Conservation (phyloP, 2,329 filamentous ascomycete species). For the Phyllosticta citribraziliensis region DNA sequence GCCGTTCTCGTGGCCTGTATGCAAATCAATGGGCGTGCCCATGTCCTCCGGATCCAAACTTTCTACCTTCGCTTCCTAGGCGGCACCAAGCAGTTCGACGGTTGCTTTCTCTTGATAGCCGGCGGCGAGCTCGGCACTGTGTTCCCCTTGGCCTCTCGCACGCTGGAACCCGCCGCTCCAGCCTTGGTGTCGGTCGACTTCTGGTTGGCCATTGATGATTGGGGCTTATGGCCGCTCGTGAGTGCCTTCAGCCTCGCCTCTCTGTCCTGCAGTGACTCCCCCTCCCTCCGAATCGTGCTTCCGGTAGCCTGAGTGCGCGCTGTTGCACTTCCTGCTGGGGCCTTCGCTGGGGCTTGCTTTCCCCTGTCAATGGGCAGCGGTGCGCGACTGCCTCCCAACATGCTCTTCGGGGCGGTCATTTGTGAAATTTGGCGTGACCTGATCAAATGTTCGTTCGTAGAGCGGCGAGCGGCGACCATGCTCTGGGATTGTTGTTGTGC, state of each 20-base stretch:
- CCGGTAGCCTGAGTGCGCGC: neutral
- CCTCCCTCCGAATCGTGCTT: neutral
- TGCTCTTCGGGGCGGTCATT: constrained; percentile 5
- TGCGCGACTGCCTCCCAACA: constrained; percentile 2
- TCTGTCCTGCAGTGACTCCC: neutral
- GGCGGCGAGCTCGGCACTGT: neutral
- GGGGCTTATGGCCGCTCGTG: neutral
- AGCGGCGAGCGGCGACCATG: neutral
- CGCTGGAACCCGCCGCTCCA: neutral
- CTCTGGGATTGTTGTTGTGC: constrained; percentile 7
- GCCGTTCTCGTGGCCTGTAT: neutral
- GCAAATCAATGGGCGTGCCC: neutral
- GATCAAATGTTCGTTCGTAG: neutral
- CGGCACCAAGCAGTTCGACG: neutral
- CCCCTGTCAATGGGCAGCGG: constrained; percentile 4
- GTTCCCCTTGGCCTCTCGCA: neutral
- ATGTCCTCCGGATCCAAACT: neutral
- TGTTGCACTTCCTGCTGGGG: neutral
- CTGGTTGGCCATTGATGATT: neutral
- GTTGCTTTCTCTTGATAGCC: constrained; percentile 1
- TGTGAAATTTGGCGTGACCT: neutral
- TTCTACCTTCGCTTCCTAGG: constrained; percentile 1
- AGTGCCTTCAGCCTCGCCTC: constrained; percentile 5
- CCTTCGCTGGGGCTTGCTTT: constrained; percentile 1
- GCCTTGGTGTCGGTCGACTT: neutral